Percentiles rank a stretch among this genome's conserved stretches.
These are phyloP conservation scores for Suillus ampliporus DNA, from an alignment of 768 basidiomycete species.

Conservation along the genomic window DNA sequence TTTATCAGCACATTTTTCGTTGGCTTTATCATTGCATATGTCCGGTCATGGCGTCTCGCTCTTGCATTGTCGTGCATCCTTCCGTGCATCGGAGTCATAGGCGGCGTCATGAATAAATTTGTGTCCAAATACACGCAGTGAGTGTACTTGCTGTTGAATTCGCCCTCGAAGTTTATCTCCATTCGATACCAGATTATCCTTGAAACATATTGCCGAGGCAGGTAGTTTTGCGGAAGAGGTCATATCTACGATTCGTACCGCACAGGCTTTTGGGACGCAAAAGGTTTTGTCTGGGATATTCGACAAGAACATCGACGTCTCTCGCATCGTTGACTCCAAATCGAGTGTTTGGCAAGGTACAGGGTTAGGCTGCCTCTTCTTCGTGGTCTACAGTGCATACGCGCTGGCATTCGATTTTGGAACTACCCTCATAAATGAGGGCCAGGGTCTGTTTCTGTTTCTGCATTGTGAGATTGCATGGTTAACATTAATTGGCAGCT, in stretches of 20 bases:
- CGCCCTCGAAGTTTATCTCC: not conserved
- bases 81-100: slow-evolving; percentile 53
- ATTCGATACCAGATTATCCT: slow-evolving; percentile 33
- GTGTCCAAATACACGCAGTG: slow-evolving; percentile 37
- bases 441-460: slow-evolving; percentile 26
- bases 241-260: slow-evolving; percentile 58
- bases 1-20: slow-evolving; percentile 51
- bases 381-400: slow-evolving; percentile 50
- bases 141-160: not conserved
- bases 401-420: slow-evolving; percentile 53
- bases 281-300: slow-evolving; percentile 49
- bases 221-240: slow-evolving; percentile 64
- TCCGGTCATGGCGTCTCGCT: slow-evolving; percentile 52
- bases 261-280: slow-evolving; percentile 62
- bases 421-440: slow-evolving; percentile 50
- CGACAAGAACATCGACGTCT: slow-evolving; percentile 45
- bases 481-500: slow-evolving; percentile 20
- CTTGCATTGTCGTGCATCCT: slow-evolving; percentile 54
- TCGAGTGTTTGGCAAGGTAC: slow-evolving; percentile 40
- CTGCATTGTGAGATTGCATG: not conserved
- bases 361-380: slow-evolving; percentile 56
- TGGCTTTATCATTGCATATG: slow-evolving; percentile 52
- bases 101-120: slow-evolving; percentile 45
- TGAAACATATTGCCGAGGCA: slow-evolving; percentile 51
- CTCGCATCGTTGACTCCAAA: slow-evolving; percentile 41